phyloP scores from a whole-genome alignment of 1,284 basidiomycete genomes.

The Phylloboletellus chloephorus region DNA sequence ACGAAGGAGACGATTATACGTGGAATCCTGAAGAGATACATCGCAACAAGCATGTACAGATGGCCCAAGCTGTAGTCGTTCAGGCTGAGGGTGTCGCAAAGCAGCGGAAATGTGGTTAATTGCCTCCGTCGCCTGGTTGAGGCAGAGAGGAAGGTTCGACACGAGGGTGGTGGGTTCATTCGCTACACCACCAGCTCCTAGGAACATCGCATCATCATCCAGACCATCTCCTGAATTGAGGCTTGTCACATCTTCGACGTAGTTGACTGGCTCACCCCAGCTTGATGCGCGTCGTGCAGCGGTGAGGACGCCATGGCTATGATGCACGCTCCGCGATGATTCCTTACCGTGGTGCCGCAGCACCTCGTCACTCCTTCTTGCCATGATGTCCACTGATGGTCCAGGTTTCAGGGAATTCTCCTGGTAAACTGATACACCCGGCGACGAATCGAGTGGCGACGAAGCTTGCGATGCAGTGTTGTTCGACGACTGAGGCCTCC shows the following conservation, averaged over 20 bases:
- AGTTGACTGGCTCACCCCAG: conserved; percentile 45
- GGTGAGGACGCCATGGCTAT: conserved; percentile 30
- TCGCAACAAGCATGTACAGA: conserved; percentile 24
- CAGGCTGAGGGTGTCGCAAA: conserved; percentile 28
- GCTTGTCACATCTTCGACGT: conserved; percentile 50
- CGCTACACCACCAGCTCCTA: conserved; percentile 50
- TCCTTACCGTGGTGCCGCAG: conserved; percentile 26
- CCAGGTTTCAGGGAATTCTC: conserved; percentile 17
- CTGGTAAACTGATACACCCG: conserved; percentile 24
- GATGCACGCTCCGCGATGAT: conserved; percentile 24
- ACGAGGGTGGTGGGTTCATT: conserved; percentile 38
- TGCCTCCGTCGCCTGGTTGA: conserved; percentile 29
- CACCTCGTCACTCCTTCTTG: conserved; percentile 34
- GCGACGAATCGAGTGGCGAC: conserved; percentile 29
- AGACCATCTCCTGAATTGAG: conserved; percentile 45
- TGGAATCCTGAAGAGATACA: conserved; percentile 23
- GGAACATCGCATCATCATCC: conserved; percentile 43
- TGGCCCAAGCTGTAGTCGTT: conserved; percentile 24
- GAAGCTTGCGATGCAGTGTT: conserved; percentile 26
- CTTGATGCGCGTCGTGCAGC: conserved; percentile 56
- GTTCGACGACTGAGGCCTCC: conserved; percentile 17
- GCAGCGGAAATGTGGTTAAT: conserved; percentile 22
- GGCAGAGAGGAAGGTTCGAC: conserved; percentile 35
- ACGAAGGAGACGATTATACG: conserved; percentile 27
- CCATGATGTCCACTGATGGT: conserved; percentile 21